Evolutionary conservation across 2,329 filamentous ascomycete species (phyloP), one percentile per base, ranked within the genome.

Genomic region (Emmonsiellopsis sp.): DNA sequence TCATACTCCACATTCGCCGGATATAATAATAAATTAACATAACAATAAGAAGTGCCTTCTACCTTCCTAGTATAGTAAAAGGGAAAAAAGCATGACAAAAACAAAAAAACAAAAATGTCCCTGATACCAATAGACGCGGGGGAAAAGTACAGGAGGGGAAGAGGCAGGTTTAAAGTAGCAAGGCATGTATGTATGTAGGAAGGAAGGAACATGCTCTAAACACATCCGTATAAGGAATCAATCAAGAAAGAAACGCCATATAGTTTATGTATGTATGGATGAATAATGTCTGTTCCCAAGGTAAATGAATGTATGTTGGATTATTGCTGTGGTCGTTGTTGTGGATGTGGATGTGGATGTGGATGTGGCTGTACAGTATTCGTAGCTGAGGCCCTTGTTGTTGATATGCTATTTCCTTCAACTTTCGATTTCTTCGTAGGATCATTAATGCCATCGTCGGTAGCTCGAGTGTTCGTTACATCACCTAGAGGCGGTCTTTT

Each of bases 401-500:
- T 44, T n/a, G 41, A 5, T n/a, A 30, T 7, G 16, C 16, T 45
- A 32, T 16, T 37, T 46, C 41, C 52, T 7, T 55, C 40, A 37
- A 53, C 41, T 45, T 41, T 57, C 1, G 37, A 35, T 38, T 53
- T 58, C 51, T 57, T 58, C 43, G 34, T 10, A 15, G 47, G 20
- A n/a, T 58, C 54, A 49, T 54, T 44, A 16, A 11, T 34, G 42
- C 55, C 52, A 26, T 61, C 63, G 13, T 62, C 58, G 49, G 55
- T 57, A 32, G 57, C 54, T 11, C 57, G 57, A 34, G 63, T 65
- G 58, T 76, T 76, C n/a, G 73, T 75, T 49, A 75, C 64, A 54
- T 75, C 73, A n/a, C 62, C 67, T 30, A 76, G 58, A 7, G 73
- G 72, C 30, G 70, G 72, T 37, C 73, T 67, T 56, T 73, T 74